Evolutionary conservation across 768 basidiomycete species (phyloP).

Genomic region (Xerocomellus dryophilus): DNA sequence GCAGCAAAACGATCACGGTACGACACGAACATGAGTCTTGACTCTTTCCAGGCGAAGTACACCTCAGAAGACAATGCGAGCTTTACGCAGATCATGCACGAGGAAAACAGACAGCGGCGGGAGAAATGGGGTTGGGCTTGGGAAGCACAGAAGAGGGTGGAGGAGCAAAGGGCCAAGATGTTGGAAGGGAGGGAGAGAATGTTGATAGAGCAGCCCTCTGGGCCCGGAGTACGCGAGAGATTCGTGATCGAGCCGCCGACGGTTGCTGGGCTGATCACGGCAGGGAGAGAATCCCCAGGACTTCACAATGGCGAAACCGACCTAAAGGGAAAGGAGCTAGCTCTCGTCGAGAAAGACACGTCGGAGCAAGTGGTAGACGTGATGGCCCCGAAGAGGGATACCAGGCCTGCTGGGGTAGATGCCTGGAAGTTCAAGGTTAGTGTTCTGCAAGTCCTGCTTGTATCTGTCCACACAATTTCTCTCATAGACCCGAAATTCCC

Average conservation of each 20-base stretch:
- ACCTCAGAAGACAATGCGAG: conserved; percentile 98
- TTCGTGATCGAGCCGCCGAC: conserved; percentile 60
- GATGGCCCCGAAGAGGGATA: conserved; percentile 78
- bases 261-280: conserved; percentile 52
- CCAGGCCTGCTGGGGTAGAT: conserved; percentile 67
- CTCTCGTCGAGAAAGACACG: conserved; percentile 20
- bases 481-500: conserved; percentile 78
- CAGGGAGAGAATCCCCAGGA: conserved; percentile 18
- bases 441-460: neutral
- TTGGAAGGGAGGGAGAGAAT: conserved; percentile 65
- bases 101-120: conserved; percentile 80
- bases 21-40: conserved; percentile 64
- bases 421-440: conserved; percentile 80
- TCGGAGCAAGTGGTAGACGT: conserved; percentile 52
- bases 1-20: conserved; percentile 56
- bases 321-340: conserved; percentile 24
- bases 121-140: conserved; percentile 92
- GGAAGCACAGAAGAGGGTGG: conserved; percentile 84
- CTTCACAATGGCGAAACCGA: conserved; percentile 18
- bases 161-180: conserved; percentile 61
- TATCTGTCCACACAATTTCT: neutral
- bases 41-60: conserved; percentile 85
- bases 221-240: conserved; percentile 64
- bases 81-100: conserved; percentile 87
- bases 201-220: conserved; percentile 64